Evolutionary conservation across 768 basidiomycete species (phyloP).

Genomic region (Agrocybe chaxingu): DNA sequence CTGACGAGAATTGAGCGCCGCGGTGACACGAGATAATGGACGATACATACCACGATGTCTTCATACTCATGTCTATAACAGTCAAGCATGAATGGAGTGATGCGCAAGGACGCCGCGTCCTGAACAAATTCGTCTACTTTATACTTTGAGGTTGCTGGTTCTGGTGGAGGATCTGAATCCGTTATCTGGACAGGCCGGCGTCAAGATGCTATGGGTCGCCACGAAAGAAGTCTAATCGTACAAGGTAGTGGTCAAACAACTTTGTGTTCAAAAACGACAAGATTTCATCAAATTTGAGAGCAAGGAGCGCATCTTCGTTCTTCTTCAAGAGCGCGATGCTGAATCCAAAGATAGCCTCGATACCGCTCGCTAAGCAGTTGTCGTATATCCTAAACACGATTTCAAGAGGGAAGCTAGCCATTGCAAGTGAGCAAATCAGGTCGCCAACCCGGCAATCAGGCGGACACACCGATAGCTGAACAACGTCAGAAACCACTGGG

Average conservation of each 20-base stretch:
- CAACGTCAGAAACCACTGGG: conserved; percentile 97
- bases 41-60: conserved; percentile 54
- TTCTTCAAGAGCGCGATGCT: conserved; percentile 82
- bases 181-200: conserved; percentile 4
- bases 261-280: conserved; percentile 77
- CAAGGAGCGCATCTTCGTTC: conserved; percentile 77
- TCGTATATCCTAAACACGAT: conserved; percentile 97
- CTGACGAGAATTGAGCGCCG: conserved; percentile 20
- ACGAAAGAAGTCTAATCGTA: conserved; percentile 6
- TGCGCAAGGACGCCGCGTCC: conserved; percentile 80
- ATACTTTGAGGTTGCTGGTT: conserved; percentile 39
- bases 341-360: conserved; percentile 97
- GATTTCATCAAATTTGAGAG: conserved; percentile 90
- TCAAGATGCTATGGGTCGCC: no score
- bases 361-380: conserved; percentile 93
- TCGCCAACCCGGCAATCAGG: not conserved
- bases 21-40: not conserved
- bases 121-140: conserved; percentile 80
- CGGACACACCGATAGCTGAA: conserved; percentile 84
- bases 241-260: conserved; percentile 82
- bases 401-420: conserved; percentile 81
- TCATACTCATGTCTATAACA: conserved; percentile 86
- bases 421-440: not conserved
- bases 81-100: conserved; percentile 97
- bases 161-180: conserved; percentile 22